phyloP scores from a whole-genome alignment of 2,329 filamentous ascomycete species.

The Ophiognomonia clavigignenti-juglandacearum region DNA sequence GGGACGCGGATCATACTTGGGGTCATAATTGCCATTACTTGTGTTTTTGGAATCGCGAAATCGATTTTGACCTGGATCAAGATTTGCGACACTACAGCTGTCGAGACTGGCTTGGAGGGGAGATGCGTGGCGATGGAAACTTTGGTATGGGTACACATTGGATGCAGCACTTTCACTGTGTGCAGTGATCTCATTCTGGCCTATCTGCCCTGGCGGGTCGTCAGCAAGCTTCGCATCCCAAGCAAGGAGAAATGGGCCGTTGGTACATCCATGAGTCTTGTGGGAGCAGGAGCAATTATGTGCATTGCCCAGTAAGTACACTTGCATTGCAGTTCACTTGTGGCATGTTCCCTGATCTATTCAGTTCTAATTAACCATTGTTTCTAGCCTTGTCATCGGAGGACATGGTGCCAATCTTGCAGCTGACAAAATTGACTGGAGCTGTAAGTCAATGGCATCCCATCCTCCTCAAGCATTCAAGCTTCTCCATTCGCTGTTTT shows the following conservation, averaged over 20 bases:
- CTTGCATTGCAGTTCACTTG: not conserved
- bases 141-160: constrained; percentile 6
- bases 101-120: not conserved
- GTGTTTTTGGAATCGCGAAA: constrained; percentile 1
- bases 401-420: too few species aligned
- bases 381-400: too few species aligned
- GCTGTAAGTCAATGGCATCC: not conserved
- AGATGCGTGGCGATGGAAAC: constrained; percentile 3
- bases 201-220: constrained; percentile 4
- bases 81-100: constrained; percentile 3
- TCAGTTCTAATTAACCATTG: too few species aligned
- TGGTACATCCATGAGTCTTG: constrained; percentile 1
- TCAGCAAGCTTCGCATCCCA: constrained; percentile 4
- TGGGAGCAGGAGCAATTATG: not conserved
- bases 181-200: not conserved
- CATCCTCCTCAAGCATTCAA: not conserved
- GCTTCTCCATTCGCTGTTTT: too few species aligned
- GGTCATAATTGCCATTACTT: constrained; percentile 3
- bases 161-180: not conserved
- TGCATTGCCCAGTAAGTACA: not conserved
- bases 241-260: constrained; percentile 4
- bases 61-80: constrained; percentile 5
- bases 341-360: not conserved
- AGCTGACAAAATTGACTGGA: too few species aligned
- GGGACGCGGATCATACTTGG: not conserved